Conservation (phyloP, 768 basidiomycete species). For the Tricholoma terreum region DNA sequence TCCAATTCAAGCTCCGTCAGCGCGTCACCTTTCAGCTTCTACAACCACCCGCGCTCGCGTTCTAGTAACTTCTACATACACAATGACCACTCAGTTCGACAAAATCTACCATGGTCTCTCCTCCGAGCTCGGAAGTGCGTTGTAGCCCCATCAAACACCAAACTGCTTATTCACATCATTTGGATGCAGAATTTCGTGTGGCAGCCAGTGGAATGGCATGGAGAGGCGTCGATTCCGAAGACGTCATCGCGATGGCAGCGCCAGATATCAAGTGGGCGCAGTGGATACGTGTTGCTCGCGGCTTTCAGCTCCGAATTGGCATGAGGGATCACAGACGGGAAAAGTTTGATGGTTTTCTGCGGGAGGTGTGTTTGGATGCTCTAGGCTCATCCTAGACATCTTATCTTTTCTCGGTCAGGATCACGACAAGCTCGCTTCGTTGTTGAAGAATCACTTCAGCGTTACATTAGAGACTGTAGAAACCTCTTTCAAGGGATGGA, state of each 20-base stretch:
- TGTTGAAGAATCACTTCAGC: conserved; percentile 86
- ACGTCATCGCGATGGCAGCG: conserved; percentile 60
- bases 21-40: conserved; percentile 31
- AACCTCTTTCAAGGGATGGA: conserved; percentile 91
- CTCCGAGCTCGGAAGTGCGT: conserved; percentile 80
- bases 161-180: conserved; percentile 11
- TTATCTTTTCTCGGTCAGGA: conserved; percentile 51
- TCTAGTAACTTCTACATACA: no score
- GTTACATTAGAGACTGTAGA: conserved; percentile 85
- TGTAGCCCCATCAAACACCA: not conserved
- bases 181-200: conserved; percentile 74
- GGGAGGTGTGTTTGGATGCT: conserved; percentile 61
- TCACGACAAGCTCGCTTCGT: conserved; percentile 75
- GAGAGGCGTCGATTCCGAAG: conserved; percentile 74
- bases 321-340: conserved; percentile 74
- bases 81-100: conserved; percentile 83
- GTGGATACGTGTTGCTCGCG: conserved; percentile 90
- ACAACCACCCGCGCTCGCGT: not conserved
- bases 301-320: conserved; percentile 85
- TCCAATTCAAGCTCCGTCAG: conserved; percentile 42
- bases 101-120: conserved; percentile 74
- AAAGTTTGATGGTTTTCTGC: conserved; percentile 90
- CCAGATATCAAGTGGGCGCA: conserved; percentile 84
- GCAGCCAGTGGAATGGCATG: conserved; percentile 91
- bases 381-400: not conserved